These are phyloP conservation scores for Xylaria sp. DNA, from an alignment of 2,329 filamentous ascomycete species.

Conservation along the genomic window DNA sequence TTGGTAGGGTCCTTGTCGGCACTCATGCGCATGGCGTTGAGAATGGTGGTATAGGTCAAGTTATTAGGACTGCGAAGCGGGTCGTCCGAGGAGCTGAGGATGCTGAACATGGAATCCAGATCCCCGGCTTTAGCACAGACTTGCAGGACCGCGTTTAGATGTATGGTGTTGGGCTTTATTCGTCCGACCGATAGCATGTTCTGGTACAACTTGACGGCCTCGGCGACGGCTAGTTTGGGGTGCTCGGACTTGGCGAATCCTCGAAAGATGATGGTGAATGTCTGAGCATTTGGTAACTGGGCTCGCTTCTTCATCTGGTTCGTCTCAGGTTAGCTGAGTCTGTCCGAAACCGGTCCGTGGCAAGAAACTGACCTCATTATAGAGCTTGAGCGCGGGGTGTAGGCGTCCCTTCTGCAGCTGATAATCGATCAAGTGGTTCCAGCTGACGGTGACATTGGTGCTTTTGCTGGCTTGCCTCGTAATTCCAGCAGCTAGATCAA, in stretches of 20 bases:
- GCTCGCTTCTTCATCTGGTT: constrained; percentile 92
- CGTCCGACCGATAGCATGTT: constrained; percentile 73
- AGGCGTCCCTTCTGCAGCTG: constrained; percentile 70
- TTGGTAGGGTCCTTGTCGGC: constrained; percentile 48
- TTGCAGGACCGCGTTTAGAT: constrained; percentile 88
- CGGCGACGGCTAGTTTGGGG: constrained; percentile 68
- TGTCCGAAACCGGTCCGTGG: background rate
- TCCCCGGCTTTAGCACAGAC: constrained; percentile 81
- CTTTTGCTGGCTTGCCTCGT: constrained; percentile 75
- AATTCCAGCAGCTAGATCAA: constrained; percentile 74
- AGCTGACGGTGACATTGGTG: constrained; percentile 76
- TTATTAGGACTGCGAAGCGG: constrained; percentile 72
- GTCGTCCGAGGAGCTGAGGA: constrained; percentile 78
- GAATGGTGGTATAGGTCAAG: constrained; percentile 82
- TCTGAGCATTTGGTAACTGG: constrained; percentile 81
- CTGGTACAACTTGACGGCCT: constrained; percentile 81
- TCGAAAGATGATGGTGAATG: constrained; percentile 84
- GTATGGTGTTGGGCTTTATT: constrained; percentile 79
- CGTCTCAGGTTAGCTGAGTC: constrained; percentile 33
- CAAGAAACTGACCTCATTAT: constrained; percentile 75
- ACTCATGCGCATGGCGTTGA: constrained; percentile 76
- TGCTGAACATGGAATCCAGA: constrained; percentile 82
- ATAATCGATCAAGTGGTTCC: constrained; percentile 87
- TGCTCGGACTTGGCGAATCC: constrained; percentile 74
- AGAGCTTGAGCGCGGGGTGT: constrained; percentile 78